Evolutionary conservation across 768 basidiomycete species (phyloP), one percentile per base, ranked within the genome.

Genomic region (Fomitopsis pulvina): DNA sequence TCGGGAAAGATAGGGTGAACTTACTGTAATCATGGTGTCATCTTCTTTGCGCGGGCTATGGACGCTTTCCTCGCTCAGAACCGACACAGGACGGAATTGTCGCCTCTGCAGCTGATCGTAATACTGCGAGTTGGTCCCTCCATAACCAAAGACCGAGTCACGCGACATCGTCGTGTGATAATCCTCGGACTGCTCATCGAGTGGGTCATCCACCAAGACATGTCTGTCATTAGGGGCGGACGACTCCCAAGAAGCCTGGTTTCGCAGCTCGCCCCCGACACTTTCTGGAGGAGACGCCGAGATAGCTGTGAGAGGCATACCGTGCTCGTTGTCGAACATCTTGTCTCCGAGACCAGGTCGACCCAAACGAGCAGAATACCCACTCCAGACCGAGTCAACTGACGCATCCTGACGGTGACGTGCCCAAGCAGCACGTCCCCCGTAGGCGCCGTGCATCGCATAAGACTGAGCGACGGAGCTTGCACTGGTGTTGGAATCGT

Each of bases 291-390:
- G 85, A 0, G 86, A 87, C 0, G 78, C 83, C 0, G 82, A 77
- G 52, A 89, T 87, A 0, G 85, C 69, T 0, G 72, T 61, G 24
- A 89, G 70, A 0, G 83, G 77, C 52, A 76, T 71, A 1, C 73
- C 76, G 41, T 71, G 74, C 11, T 67, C 75, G 27, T 73, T 80
- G 30, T 85, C 81, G 54, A 92, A 86, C 89, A 92, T 92, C 75
- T 90, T 92, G 64, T 92, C 89, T 1, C 89, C 88, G 3, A 91
- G 62, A 2, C 82, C 86, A 1, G 89, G 89, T 9, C 88, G 76
- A 1, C 75, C 80, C 0, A 85, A 64, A n/a, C 75, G 69, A 55
- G 71, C 71, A 9, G 85, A 81, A 53, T 76, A 77, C 41, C 85
- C 81, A 56, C 84, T 89, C 59, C 74, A 64, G 27, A 79, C 63